These are phyloP conservation scores for Fusarium sp. DNA, from an alignment of 2,329 filamentous ascomycete genomes.

Conservation along the genomic window DNA sequence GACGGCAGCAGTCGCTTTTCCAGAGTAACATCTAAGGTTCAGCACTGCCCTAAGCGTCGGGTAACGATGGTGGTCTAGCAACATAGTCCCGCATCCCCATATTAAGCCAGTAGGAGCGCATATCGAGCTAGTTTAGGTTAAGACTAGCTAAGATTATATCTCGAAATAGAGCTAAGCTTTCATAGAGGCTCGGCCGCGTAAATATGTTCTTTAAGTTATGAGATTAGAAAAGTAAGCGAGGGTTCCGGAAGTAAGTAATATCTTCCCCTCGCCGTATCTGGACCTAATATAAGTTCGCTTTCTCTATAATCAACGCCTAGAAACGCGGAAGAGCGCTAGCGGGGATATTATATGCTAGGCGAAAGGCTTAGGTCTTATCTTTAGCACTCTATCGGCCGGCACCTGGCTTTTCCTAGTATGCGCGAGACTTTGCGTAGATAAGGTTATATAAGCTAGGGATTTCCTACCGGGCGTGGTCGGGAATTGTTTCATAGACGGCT, in stretches of 20 bases:
- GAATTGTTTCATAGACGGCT: not conserved
- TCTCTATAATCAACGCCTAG: not conserved
- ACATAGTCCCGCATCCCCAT: not conserved
- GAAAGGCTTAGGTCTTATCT: slow-evolving; percentile 1
- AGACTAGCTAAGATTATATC: not conserved
- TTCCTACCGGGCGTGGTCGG: not conserved
- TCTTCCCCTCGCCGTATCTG: not conserved
- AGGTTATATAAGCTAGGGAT: slow-evolving; percentile 7
- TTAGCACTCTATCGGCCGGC: not conserved
- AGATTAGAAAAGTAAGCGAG: not conserved
- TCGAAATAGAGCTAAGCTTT: not conserved
- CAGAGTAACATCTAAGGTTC: not conserved
- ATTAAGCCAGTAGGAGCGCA: slow-evolving; percentile 10
- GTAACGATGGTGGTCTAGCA: not conserved
- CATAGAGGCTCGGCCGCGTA: not conserved
- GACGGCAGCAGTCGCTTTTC: not conserved
- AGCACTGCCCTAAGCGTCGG: not conserved
- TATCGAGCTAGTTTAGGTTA: not conserved
- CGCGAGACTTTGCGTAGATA: slow-evolving; percentile 7
- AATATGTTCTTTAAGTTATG: slow-evolving; percentile 1
- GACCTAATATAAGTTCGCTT: not conserved
- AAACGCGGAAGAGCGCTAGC: not conserved
- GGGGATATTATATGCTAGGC: not conserved
- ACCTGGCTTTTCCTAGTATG: slow-evolving; percentile 5
- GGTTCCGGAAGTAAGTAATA: not conserved